Conservation (phyloP, 116 monocot genomes). For the Cymodocea nodosa region DNA sequence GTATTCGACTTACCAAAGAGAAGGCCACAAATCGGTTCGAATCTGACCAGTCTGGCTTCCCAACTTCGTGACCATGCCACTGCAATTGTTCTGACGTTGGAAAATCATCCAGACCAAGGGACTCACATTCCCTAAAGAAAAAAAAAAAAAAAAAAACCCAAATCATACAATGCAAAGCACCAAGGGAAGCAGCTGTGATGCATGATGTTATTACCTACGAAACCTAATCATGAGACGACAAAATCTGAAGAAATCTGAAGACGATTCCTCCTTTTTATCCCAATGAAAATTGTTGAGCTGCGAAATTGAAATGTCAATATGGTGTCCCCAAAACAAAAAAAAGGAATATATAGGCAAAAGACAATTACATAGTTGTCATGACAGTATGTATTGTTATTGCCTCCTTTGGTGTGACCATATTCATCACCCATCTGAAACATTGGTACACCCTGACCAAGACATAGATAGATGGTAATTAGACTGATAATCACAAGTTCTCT, state of each 20-base stretch:
- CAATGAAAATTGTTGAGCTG: slow-evolving; percentile 88
- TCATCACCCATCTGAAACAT: slow-evolving; percentile 98
- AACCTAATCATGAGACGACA: slow-evolving; percentile 73
- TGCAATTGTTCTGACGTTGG: slow-evolving; percentile 58
- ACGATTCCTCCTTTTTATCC: slow-evolving; percentile 71
- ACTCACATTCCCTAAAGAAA: slow-evolving; percentile 60
- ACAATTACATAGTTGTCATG: slow-evolving; percentile 70
- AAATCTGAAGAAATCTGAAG: slow-evolving; percentile 58
- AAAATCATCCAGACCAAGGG: slow-evolving; percentile 57
- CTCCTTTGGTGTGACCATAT: slow-evolving; percentile 91
- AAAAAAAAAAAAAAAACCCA: background rate
- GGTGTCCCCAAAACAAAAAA: background rate
- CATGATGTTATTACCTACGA: slow-evolving; percentile 30
- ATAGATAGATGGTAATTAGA: no score
- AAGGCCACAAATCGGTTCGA: slow-evolving; percentile 85
- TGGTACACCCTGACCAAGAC: slow-evolving; percentile 54
- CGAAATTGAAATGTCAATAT: slow-evolving; percentile 1
- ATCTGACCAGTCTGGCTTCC: slow-evolving; percentile 64
- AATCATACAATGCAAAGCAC: background rate
- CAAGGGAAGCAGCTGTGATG: no score
- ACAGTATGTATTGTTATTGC: slow-evolving; percentile 96
- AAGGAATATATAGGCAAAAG: background rate
- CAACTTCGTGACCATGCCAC: slow-evolving; percentile 73
- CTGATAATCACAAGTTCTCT: no score
- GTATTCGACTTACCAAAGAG: slow-evolving; percentile 36